Base-by-base conservation (phyloP, 306 rosid species). In the Trifolium subterraneum region DNA sequence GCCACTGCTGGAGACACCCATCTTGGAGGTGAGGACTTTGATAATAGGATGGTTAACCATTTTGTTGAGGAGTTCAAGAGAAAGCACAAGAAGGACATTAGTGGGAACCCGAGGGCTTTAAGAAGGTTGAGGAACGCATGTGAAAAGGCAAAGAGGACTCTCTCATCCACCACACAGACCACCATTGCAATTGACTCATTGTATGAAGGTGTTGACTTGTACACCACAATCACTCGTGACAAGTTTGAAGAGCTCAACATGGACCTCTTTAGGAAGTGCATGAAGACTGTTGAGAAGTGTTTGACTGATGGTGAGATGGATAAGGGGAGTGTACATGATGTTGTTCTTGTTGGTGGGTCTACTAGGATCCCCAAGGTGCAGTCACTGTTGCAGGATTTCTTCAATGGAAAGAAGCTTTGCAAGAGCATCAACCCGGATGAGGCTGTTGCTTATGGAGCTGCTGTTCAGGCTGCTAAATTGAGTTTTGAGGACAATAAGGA, bases 1-100 rank as follows among this genome's bases (percentile, higher is more conserved):
- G 61, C 61, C 31, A 54, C 61, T 54, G 27, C 61, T 2, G 61
- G 61, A 2, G 61, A 54, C 13, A 54, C 15, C 7, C 61, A 20
- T 54, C 61, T 54, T 54, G 61, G 61, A 19, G 61, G 61, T 54
- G 61, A 54, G 9, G 55, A 50, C 19, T 50, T 50, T 16, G 55
- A 50, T 50, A 50, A 16, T 10, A 50, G 55, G 9, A 6, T 50
- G 22, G 55, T 50, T 50, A 7, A 50, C 3, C 10, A 50, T 50
- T 50, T 50, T 16, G 55, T 50, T 50, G 10, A 50, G 19, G 55
- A 50, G 22, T 50, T 50, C 19, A n/a, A 50, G 55, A 50, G 55
- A 22, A 50, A 50, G 55, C n/a, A 50, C 19, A n/a, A 50, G 55
- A 50, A 50, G 55, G 55, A 50, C 2, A 50, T 50, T 16, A 50